Conservation (phyloP, 2,329 filamentous ascomycete species). For the Mollisiaceae sp. region DNA sequence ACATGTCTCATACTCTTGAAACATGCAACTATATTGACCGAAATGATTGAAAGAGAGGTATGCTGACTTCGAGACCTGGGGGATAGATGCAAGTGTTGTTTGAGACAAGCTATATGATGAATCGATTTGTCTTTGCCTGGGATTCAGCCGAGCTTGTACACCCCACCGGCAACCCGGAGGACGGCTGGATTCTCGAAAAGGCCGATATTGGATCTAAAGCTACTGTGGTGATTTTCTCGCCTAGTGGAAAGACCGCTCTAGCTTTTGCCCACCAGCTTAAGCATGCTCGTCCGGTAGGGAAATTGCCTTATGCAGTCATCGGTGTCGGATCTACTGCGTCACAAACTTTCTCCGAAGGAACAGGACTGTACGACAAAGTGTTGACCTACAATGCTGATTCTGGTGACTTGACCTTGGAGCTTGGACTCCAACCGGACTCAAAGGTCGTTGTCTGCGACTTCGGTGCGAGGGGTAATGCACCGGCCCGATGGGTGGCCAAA, state of each 20-base stretch:
- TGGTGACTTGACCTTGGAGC: constrained; percentile 19
- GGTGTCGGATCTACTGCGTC: constrained; percentile 36
- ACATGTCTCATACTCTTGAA: too few species aligned
- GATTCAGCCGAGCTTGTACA: constrained; percentile 26
- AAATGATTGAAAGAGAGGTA: background rate
- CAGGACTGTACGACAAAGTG: constrained; percentile 33
- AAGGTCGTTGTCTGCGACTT: constrained; percentile 35
- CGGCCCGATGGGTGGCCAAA: constrained; percentile 28
- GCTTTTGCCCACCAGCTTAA: constrained; percentile 35
- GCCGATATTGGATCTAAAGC: constrained; percentile 29
- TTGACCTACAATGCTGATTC: constrained; percentile 31
- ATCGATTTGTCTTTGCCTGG: constrained; percentile 37
- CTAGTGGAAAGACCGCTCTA: constrained; percentile 36
- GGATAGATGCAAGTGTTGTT: constrained; percentile 18
- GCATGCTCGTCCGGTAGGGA: constrained; percentile 27
- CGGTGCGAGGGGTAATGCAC: constrained; percentile 31
- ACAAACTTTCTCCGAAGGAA: constrained; percentile 30
- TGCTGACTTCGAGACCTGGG: background rate
- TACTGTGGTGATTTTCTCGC: constrained; percentile 33
- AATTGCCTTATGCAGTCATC: constrained; percentile 27
- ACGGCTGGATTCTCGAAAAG: constrained; percentile 33
- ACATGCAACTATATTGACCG: too few species aligned
- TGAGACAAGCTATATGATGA: constrained; percentile 33
- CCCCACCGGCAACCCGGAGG: constrained; percentile 18
- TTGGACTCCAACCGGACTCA: constrained; percentile 28